Conservation (phyloP, 2,329 filamentous ascomycete species). For the Chaetomiaceae sp. region DNA sequence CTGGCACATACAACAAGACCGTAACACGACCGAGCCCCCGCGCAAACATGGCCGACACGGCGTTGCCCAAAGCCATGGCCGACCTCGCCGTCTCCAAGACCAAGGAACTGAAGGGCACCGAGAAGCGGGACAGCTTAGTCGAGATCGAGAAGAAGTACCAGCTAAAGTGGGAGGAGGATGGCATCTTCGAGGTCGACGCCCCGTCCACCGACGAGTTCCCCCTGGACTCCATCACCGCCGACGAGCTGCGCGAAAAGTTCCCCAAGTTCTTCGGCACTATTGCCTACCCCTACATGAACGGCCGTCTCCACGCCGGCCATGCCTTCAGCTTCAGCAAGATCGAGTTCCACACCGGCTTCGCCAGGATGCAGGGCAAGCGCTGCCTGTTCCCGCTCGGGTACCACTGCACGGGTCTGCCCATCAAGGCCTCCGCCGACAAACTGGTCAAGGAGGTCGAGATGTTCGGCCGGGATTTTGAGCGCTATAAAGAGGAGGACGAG, state of each 20-base stretch:
- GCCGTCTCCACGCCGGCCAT: conserved; percentile 84
- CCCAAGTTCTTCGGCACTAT: conserved; percentile 83
- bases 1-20: not conserved
- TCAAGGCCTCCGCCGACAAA: conserved; percentile 97
- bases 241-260: conserved; percentile 70
- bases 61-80: conserved; percentile 47
- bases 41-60: conserved; percentile 17
- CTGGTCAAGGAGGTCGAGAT: conserved; percentile 81
- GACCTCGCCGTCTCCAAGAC: conserved; percentile 52
- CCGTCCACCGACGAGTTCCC: conserved; percentile 75
- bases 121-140: conserved; percentile 80
- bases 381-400: conserved; percentile 88
- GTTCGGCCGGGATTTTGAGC: conserved; percentile 83
- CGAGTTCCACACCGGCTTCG: conserved; percentile 84
- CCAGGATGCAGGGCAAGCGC: conserved; percentile 85
- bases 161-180: conserved; percentile 70
- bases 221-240: conserved; percentile 65
- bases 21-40: not conserved
- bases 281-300: conserved; percentile 72
- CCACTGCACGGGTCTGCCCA: conserved; percentile 96
- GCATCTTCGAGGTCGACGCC: conserved; percentile 81
- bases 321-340: conserved; percentile 89
- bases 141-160: conserved; percentile 86
- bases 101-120: conserved; percentile 64
- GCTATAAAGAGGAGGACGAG: conserved; percentile 61